Evolutionary conservation across 768 basidiomycete species (phyloP), one percentile per base, ranked within the genome.

Genomic region (Lentinula sp.): DNA sequence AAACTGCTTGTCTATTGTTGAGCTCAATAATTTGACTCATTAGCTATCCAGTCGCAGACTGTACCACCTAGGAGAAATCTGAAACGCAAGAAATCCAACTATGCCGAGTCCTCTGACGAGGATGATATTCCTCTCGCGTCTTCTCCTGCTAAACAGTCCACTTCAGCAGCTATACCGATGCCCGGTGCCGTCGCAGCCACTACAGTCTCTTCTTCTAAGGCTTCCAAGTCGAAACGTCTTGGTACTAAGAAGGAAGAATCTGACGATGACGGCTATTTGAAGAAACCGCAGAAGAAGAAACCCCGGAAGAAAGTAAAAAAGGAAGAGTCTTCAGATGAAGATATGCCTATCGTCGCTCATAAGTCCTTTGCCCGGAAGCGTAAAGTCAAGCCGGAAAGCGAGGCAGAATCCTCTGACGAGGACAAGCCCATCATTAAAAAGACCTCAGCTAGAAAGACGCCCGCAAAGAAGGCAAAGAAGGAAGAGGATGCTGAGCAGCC

Each of bases 121-220:
- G 87, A 91, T 64, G 88, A 91, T 59, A 77, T 76, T 16, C 88
- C 88, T 57, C 80, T 90, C 42, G 85, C 88, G 53, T 87, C 88
- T 32, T 89, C 90, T 42, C 88, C 88, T 18, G 78, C 75, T 4
- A 91, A 90, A 73, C 74, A 73, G 60, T 61, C 68, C 16, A 69
- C 69, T 28, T 72, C 79, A 46, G 71, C 74, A 49, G 70, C 74
- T 4, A 71, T 75, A n/a, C 67, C 74, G 41, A 78, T 75, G 72
- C 74, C 75, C 20, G 78, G 80, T 39, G 75, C 74, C 41, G 70
- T 76, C 35, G 68, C 72, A 55, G 72, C 76, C 32, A 76, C 78
- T 18, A 75, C 77, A 2, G 70, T 68, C 28, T 61, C 73, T 35
- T 61, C 67, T 32, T 61, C 73, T 6, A 18, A 43, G 28, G 51